These are phyloP conservation scores for Coniochaeta sp. DNA, from an alignment of 2,329 filamentous ascomycete genomes.

Conservation along the genomic window DNA sequence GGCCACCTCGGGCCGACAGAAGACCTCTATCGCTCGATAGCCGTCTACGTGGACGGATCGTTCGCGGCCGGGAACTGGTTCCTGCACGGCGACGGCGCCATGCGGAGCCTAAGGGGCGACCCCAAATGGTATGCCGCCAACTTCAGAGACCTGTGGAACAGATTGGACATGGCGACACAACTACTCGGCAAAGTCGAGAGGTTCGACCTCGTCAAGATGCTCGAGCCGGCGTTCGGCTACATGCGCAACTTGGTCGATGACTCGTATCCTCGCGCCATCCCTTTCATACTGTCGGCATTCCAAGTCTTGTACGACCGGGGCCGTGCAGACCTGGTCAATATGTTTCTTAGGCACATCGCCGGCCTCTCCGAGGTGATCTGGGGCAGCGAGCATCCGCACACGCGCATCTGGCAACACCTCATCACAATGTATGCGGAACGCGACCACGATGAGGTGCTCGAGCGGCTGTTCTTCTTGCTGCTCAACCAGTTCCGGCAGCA, in stretches of 20 bases:
- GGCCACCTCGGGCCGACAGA: background rate
- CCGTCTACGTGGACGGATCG: constrained; percentile 4
- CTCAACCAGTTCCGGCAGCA: background rate
- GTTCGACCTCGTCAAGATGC: constrained; percentile 4
- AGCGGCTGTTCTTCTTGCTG: background rate
- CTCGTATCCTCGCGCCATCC: constrained; percentile 2
- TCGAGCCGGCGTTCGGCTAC: constrained; percentile 4
- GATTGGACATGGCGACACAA: constrained; percentile 3
- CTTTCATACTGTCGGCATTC: constrained; percentile 3
- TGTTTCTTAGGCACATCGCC: constrained; percentile 2
- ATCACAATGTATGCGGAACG: background rate
- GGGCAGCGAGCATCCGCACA: constrained; percentile 3
- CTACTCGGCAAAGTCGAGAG: background rate
- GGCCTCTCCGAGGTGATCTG: background rate
- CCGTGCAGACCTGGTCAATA: constrained; percentile 1
- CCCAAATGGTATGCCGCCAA: background rate
- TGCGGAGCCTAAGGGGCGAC: constrained; percentile 2
- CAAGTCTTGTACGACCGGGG: constrained; percentile 1
- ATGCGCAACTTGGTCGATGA: constrained; percentile 3
- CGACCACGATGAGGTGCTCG: background rate
- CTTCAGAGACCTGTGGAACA: constrained; percentile 4
- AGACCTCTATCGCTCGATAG: constrained; percentile 2
- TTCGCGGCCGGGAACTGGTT: constrained; percentile 2
- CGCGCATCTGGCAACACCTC: constrained; percentile 4
- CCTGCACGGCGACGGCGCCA: background rate